Conservation (phyloP, 2,329 filamentous ascomycete species). For the Sporothrix schenckii region DNA sequence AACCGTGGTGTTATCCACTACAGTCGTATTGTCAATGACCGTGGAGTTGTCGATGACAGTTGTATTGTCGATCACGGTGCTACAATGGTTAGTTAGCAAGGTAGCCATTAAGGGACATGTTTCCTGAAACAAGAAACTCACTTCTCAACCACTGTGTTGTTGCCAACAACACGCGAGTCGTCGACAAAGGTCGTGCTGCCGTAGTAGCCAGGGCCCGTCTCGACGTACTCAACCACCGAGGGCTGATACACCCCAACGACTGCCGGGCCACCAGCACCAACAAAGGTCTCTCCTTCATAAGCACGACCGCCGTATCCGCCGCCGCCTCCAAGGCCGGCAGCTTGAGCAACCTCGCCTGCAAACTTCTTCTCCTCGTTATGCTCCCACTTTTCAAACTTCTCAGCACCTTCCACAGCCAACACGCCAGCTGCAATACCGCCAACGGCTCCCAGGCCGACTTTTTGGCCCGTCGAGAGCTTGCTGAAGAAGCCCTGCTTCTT, state of each 20-base stretch:
- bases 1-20: slow-evolving; percentile 1
- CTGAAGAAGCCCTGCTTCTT: slow-evolving; percentile 31
- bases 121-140: neutral
- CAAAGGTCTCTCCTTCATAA: slow-evolving; percentile 9
- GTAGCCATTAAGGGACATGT: neutral
- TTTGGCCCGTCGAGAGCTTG: slow-evolving; percentile 31
- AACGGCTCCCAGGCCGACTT: slow-evolving; percentile 29
- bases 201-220: slow-evolving; percentile 27
- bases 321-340: slow-evolving; percentile 22
- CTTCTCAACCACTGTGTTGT: neutral
- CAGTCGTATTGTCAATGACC: neutral
- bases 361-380: slow-evolving; percentile 30
- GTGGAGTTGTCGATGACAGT: neutral
- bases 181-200: slow-evolving; percentile 29
- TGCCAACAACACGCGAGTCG: slow-evolving; percentile 19
- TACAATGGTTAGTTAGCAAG: neutral
- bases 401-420: slow-evolving; percentile 30
- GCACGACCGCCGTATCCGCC: slow-evolving; percentile 17
- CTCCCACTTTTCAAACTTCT: slow-evolving; percentile 30
- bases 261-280: slow-evolving; percentile 3
- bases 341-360: slow-evolving; percentile 28
- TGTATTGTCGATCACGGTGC: neutral
- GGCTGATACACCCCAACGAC: slow-evolving; percentile 25
- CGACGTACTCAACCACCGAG: slow-evolving; percentile 29
- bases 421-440: slow-evolving; percentile 31